Evolutionary conservation across 441 rosid genomes (phyloP).

Genomic region (Metrosideros polymorpha): DNA sequence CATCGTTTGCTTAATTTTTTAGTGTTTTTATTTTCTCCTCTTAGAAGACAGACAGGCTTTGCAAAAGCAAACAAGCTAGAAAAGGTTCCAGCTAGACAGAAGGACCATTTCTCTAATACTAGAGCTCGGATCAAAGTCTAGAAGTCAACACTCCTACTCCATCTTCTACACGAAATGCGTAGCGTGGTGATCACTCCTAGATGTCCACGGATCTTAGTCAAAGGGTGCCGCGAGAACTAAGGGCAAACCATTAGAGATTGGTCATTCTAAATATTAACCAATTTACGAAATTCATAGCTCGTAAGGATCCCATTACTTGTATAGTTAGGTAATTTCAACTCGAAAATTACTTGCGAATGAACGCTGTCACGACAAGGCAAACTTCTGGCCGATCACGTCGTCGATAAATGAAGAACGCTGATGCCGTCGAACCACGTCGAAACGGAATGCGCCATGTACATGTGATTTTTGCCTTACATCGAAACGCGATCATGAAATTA

Average conservation of each 20-base stretch:
- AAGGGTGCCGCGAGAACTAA: not conserved
- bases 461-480: rapidly evolving
- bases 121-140: not conserved
- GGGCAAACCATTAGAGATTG: not conserved
- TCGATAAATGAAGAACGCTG: not conserved
- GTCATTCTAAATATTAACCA: not conserved
- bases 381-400: too few species aligned
- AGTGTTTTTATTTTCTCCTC: not conserved
- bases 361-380: not conserved
- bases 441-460: rapidly evolving
- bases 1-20: not conserved
- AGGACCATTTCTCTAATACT: not conserved
- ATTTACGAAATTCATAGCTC: not conserved
- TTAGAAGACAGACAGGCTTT: not conserved
- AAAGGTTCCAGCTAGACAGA: not conserved
- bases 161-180: not conserved
- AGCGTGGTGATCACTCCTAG: not conserved
- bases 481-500: not conserved
- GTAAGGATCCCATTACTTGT: not conserved
- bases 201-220: not conserved
- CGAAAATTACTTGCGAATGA: not conserved
- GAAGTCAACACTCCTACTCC: not conserved
- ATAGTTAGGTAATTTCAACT: not conserved
- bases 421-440: not conserved
- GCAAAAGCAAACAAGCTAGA: not conserved